A percentile compares a stretch with the other conserved stretches of the same genome.
These are phyloP conservation scores for Friedmanniomyces simplex DNA, from an alignment of 495 filamentous ascomycete genomes.

Conservation along the genomic window DNA sequence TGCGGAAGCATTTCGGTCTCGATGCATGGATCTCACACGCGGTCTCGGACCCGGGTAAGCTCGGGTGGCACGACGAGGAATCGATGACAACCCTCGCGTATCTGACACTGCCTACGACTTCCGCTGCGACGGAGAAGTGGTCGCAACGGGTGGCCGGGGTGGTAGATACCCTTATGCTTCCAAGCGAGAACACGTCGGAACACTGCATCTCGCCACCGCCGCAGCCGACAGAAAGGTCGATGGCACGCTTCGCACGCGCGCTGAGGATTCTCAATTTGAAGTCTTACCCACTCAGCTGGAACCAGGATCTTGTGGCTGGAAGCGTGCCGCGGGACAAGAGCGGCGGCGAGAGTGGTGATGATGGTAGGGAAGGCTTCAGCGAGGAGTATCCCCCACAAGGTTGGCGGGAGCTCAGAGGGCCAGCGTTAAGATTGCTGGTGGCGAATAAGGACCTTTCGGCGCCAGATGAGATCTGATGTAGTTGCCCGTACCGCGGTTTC, in stretches of 20 bases:
- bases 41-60: background rate
- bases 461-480: background rate
- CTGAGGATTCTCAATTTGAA: background rate
- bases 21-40: background rate
- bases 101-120: background rate
- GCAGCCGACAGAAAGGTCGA: background rate
- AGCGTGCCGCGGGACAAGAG: background rate
- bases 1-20: constrained; percentile 4
- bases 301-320: background rate
- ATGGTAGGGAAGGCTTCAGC: background rate
- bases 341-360: background rate
- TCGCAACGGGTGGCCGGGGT: background rate
- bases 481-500: too few species aligned
- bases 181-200: background rate
- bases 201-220: background rate
- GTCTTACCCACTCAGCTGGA: background rate
- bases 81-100: background rate
- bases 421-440: background rate
- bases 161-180: background rate
- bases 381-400: background rate
- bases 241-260: background rate
- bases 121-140: background rate
- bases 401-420: background rate
- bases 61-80: background rate
- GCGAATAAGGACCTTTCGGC: background rate